Conservation (phyloP, 1,139 yeast genomes). For the Magnusiomyces suaveolens region DNA sequence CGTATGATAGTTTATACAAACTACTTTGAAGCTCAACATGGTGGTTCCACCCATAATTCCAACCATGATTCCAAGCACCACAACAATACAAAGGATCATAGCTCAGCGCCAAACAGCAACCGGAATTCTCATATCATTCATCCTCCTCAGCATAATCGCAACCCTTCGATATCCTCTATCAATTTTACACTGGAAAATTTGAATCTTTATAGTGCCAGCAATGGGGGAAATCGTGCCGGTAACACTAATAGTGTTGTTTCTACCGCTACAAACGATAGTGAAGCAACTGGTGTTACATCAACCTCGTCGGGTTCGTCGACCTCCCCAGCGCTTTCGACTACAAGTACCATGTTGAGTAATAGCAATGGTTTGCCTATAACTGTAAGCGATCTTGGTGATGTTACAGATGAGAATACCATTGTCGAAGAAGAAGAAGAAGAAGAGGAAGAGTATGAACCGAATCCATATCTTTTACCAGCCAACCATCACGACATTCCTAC, state of each 20-base stretch:
- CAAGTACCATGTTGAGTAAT: constrained; percentile 1
- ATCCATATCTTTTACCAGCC: not conserved
- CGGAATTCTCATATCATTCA: not conserved
- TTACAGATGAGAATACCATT: not conserved
- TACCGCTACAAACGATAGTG: not conserved
- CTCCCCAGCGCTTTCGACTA: constrained; percentile 1
- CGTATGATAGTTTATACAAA: constrained; percentile 4
- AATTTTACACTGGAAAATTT: not conserved
- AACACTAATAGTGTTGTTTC: not conserved
- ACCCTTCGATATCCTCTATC: not conserved
- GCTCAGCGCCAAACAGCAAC: not conserved
- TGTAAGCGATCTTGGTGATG: not conserved
- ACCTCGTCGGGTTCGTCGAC: not conserved
- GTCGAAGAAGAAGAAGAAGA: not conserved
- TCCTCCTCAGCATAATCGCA: not conserved
- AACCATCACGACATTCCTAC: not conserved
- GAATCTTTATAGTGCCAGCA: not conserved
- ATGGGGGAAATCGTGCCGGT: not conserved
- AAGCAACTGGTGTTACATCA: not conserved
- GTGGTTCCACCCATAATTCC: not conserved
- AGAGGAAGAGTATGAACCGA: not conserved
- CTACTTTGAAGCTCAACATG: not conserved
- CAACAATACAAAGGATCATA: not conserved
- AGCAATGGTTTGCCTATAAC: not conserved
- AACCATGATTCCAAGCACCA: not conserved